Evolutionary conservation across 2,329 filamentous ascomycete species (phyloP).

Genomic region (Didymella exigua): DNA sequence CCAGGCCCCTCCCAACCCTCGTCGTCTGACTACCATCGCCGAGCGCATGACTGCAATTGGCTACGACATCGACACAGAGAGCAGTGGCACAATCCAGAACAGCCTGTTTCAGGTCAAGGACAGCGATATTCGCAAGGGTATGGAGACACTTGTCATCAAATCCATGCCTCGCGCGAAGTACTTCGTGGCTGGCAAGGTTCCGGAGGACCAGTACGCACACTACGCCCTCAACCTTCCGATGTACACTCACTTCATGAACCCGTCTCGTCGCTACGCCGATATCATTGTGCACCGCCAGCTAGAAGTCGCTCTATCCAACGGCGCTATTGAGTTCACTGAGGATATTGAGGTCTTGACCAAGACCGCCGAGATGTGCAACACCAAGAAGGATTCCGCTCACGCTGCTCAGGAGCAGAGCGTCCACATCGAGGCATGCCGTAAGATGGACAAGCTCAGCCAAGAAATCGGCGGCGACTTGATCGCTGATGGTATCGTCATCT

Average conservation of each 20-base stretch:
- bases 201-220: slow-evolving; percentile 80
- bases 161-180: slow-evolving; percentile 97
- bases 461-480: slow-evolving; percentile 90
- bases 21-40: slow-evolving; percentile 86
- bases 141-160: slow-evolving; percentile 95
- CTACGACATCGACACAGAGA: slow-evolving; percentile 85
- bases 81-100: slow-evolving; percentile 89
- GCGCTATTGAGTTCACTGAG: slow-evolving; percentile 82
- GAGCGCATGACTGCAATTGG: slow-evolving; percentile 92
- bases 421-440: slow-evolving; percentile 95
- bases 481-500: slow-evolving; percentile 92
- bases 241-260: slow-evolving; percentile 97
- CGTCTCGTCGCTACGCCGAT: slow-evolving; percentile 92
- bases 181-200: slow-evolving; percentile 79
- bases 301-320: slow-evolving; percentile 81
- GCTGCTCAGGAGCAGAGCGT: slow-evolving; percentile 98
- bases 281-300: slow-evolving; percentile 95
- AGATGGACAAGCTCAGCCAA: slow-evolving; percentile 89
- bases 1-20: slow-evolving; percentile 82
- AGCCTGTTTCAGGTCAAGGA: slow-evolving; percentile 94
- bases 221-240: slow-evolving; percentile 90
- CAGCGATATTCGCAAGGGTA: slow-evolving; percentile 87
- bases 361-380: slow-evolving; percentile 94
- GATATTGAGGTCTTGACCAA: slow-evolving; percentile 88
- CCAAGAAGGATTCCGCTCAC: slow-evolving; percentile 97